Evolutionary conservation across 768 basidiomycete species (phyloP).

Genomic region (Leccinum disarticulatum): DNA sequence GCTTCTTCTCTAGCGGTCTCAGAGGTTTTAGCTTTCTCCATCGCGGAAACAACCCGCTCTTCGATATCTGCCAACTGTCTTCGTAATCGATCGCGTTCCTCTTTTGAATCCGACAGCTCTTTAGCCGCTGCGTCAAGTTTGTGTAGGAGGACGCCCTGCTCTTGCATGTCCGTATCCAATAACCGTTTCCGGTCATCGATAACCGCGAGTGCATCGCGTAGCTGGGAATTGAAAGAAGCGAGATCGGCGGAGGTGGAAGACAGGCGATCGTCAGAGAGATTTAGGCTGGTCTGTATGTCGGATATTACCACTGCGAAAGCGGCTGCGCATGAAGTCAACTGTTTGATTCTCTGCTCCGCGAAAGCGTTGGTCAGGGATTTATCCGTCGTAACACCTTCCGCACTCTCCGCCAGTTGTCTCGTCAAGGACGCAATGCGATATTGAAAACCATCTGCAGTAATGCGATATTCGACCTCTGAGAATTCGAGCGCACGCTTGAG

Average conservation of each 20-base stretch:
- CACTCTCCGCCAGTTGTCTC: conserved; percentile 22
- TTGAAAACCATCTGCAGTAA: conserved; percentile 60
- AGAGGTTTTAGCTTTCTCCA: conserved; percentile 32
- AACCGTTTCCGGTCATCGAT: conserved; percentile 21
- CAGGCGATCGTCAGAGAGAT: conserved; percentile 18
- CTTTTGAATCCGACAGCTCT: conserved; percentile 36
- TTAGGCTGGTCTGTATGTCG: conserved; percentile 35
- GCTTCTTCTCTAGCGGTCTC: conserved; percentile 39
- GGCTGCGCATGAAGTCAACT: conserved; percentile 33
- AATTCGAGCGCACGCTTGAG: conserved; percentile 67
- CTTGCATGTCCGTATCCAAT: conserved; percentile 17
- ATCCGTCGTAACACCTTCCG: conserved; percentile 16
- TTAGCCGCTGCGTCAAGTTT: conserved; percentile 34
- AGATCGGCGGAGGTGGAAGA: conserved; percentile 12
- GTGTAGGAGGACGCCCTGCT: conserved; percentile 27
- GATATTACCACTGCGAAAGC: conserved; percentile 42
- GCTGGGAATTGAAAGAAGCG: conserved; percentile 17
- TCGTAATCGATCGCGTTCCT: conserved; percentile 17
- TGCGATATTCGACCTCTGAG: conserved; percentile 63
- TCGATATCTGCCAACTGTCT: conserved; percentile 36
- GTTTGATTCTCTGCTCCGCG: conserved; percentile 22
- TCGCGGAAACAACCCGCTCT: conserved; percentile 31
- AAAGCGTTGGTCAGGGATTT: conserved; percentile 3
- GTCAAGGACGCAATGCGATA: conserved; percentile 42
- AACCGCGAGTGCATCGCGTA: conserved; percentile 15